These are phyloP conservation scores for Lentinula lateritia DNA, from an alignment of 768 basidiomycete species.

Conservation along the genomic window DNA sequence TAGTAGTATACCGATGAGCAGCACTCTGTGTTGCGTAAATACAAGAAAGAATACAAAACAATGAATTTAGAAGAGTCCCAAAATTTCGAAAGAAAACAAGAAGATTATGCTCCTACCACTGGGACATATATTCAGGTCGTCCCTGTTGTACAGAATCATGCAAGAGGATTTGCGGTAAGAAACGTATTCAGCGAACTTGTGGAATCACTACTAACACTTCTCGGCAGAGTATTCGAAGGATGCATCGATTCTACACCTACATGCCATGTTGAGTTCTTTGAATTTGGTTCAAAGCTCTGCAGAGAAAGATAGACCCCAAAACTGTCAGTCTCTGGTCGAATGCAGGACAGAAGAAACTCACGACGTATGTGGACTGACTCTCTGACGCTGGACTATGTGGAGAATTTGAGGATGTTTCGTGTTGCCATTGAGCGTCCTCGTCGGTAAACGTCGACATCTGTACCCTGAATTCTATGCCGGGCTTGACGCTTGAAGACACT, in stretches of 20 bases:
- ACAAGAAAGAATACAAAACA: not conserved
- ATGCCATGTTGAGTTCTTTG: not conserved
- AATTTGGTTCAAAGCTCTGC: not conserved
- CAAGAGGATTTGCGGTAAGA: not conserved
- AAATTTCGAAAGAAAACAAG: no score
- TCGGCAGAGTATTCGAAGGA: not conserved
- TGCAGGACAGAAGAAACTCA: not conserved
- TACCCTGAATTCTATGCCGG: slow-evolving; percentile 2
- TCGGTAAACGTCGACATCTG: not conserved
- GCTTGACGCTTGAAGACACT: not conserved
- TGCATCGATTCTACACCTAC: not conserved
- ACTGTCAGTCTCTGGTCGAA: not conserved
- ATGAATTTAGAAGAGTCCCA: no score
- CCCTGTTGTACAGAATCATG: not conserved
- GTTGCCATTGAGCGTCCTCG: not conserved
- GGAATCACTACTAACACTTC: not conserved
- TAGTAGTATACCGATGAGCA: not conserved
- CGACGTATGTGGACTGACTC: not conserved
- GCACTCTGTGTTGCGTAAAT: not conserved
- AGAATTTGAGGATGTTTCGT: not conserved
- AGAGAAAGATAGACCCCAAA: not conserved
- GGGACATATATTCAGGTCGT: not conserved
- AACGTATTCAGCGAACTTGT: not conserved
- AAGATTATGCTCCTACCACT: not conserved
- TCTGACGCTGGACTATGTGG: not conserved